A percentile compares a stretch with the other conserved stretches of the same genome.
Evolutionary conservation across 495 filamentous ascomycete species (phyloP).

Genomic region (Neurospora sp.): DNA sequence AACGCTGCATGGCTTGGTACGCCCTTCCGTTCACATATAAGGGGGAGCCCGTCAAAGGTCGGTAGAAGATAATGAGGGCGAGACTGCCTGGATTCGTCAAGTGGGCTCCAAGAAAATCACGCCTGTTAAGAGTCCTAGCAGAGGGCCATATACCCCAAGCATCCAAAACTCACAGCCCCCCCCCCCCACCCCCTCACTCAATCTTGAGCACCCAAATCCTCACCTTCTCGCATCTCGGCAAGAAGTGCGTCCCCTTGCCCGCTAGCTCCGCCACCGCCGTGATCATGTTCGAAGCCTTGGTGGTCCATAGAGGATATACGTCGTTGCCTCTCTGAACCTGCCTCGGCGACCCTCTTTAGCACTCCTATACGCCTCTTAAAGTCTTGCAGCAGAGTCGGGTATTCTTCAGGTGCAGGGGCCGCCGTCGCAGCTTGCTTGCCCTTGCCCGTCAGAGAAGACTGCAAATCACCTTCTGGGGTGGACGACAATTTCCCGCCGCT

Average conservation of each 20-base stretch:
- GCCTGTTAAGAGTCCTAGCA: background rate
- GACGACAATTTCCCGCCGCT: slow-evolving; percentile 14
- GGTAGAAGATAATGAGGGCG: background rate
- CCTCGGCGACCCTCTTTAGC: slow-evolving; percentile 38
- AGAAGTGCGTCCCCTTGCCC: background rate
- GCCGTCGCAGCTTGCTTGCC: slow-evolving; percentile 19
- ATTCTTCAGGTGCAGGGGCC: slow-evolving; percentile 21
- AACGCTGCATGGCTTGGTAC: background rate
- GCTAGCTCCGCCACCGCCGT: background rate
- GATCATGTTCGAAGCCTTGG: background rate
- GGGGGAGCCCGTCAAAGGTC: background rate
- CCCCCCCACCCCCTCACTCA: background rate
- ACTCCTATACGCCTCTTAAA: slow-evolving; percentile 57
- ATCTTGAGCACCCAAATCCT: background rate
- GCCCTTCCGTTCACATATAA: background rate
- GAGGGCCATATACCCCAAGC: background rate
- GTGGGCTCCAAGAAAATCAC: background rate
- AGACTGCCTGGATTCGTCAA: background rate
- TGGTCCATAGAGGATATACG: background rate
- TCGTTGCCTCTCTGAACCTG: slow-evolving; percentile 29
- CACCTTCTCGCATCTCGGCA: background rate
- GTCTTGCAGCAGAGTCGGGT: slow-evolving; percentile 50
- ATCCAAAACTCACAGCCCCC: background rate
- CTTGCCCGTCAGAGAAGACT: slow-evolving; percentile 13
- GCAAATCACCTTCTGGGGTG: slow-evolving; percentile 14